Evolutionary conservation across 225 moss, liverwort and hornwort species (phyloP), one percentile per base, ranked within the genome.

Genomic region (Bryoerythrophyllum caledonicum): DNA sequence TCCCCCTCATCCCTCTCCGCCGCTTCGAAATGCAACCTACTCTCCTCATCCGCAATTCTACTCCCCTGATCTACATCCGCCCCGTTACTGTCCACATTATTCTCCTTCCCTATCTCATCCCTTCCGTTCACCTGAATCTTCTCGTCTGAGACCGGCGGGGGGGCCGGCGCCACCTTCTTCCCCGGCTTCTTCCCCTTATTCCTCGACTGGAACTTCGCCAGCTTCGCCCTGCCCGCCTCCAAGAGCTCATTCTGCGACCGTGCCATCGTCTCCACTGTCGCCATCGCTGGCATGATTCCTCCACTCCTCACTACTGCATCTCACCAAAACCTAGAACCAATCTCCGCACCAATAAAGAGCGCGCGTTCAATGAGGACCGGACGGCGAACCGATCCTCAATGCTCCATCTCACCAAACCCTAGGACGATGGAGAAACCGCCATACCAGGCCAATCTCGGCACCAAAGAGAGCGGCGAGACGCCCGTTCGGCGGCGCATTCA

Each of bases 261-360:
- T 56, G 79, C 78, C 79, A 77, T 10, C 49, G 83, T 86, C 35
- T 89, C 89, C 64, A 72, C 86, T 25, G 83, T 84, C 51, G 89
- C 86, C 89, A 89, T 89, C 80, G 88, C 85, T 82, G 85, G 85
- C 85, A 85, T 85, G 80, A 48, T 72, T 75, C 48, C 19, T 19
- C 44, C 4, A 44, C 44, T 15, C 17, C 48, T 49, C 73, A 25
- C 69, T 65, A 17, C 53, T 10, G 2, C 48, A 49, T 49, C 58
- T 82, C 82, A 79, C 63, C 46, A 81, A 5, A 5, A 34, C n/a
- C 34, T 0, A 34, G 6, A 57, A 28, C 19, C 43, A 26, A 40
- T 19, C 58, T 56, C 44, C 4, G 15, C 44, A 44, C 44, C 15
- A n/a, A n/a, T n/a, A 44, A 44, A 44, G 4, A 15, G 44, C 4